These are phyloP conservation scores for Amyloporia xantha DNA, from an alignment of 768 basidiomycete species.

Conservation along the genomic window DNA sequence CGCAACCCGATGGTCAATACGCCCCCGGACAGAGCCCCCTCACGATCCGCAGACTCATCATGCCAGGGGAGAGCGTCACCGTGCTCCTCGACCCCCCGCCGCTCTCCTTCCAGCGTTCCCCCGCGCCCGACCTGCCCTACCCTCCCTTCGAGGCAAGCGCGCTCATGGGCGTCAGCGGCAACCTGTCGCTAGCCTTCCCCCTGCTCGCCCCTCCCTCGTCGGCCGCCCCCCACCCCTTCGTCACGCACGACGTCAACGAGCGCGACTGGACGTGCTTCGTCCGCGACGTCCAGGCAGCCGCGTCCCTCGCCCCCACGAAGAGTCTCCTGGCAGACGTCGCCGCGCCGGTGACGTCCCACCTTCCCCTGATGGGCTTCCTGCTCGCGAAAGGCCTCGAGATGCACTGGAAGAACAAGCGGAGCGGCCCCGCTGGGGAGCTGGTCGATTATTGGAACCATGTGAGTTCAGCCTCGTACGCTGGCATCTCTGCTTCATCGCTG, in stretches of 20 bases:
- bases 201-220: slow-evolving; percentile 35
- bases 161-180: slow-evolving; percentile 25
- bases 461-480: slow-evolving; percentile 7
- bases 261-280: slow-evolving; percentile 41
- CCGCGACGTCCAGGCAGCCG: slow-evolving; percentile 9
- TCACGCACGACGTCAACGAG: slow-evolving; percentile 40
- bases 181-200: slow-evolving; percentile 39
- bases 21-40: not conserved
- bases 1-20: too few species aligned
- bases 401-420: slow-evolving; percentile 4
- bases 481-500: not conserved
- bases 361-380: not conserved
- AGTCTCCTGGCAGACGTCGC: slow-evolving; percentile 3
- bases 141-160: slow-evolving; percentile 27
- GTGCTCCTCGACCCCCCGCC: slow-evolving; percentile 16
- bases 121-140: slow-evolving; percentile 11
- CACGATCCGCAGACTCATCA: not conserved
- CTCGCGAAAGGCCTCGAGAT: slow-evolving; percentile 1
- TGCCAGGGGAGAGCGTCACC: slow-evolving; percentile 2
- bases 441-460: slow-evolving; percentile 47
- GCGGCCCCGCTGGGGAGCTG: slow-evolving; percentile 30
- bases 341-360: slow-evolving; percentile 1
- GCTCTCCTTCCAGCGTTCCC: slow-evolving; percentile 14
- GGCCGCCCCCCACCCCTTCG: slow-evolving; percentile 41
- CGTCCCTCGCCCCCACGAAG: slow-evolving; percentile 4